Base-by-base conservation (phyloP, 345 rosid genomes). In the Gynandropsis gynandra region DNA sequence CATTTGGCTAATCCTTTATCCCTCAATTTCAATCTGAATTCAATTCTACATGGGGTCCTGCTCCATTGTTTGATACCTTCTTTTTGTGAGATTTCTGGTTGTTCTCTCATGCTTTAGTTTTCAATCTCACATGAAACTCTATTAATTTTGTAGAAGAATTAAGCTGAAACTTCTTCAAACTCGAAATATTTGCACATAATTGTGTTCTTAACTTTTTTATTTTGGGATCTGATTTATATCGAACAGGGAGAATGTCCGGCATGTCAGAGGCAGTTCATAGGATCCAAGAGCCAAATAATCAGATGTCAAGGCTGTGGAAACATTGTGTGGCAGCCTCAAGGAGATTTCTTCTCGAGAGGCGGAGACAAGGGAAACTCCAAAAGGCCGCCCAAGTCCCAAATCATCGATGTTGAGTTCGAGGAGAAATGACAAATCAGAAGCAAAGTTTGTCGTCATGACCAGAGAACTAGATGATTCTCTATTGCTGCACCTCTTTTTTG, bases 361-460 rank as follows among this genome's bases (percentile, higher is more conserved):
- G 65, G 78, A 8, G 48, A 36, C 40, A 36, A 59, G 64, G 70
- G 56, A 0, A 65, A 52, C 55, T 59, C 70, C 33, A 65, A 65
- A 53, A 65, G 52, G 55, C 55, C 70, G 64, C 63, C 95, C 0
- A 77, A 78, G 47, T 73, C 73, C 13, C 77, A 80, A 20, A 74
- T 90, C 35, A 90, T 90, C 5, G 96, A 90, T 44, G 87, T 90
- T 8, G 98, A 90, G 19, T 82, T 87, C 46, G 98, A 90, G 73
- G 96, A 90, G 73, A 90, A 74, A 61, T 82, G 73, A 89, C 10
- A 10, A 19, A 38, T 45, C 37, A 55, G 48, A 44, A 65, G 32
- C 40, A 39, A 39, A 47, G 24, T 11, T 21, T 48, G 47, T 47
- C 12, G 11, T 24, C 39, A 37, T 48, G 32, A 39, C 29, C 2